Percentiles rank a stretch among this genome's conserved stretches.
phyloP scores from a whole-genome alignment of 2,329 filamentous ascomycete genomes.

The Claviceps purpurea region DNA sequence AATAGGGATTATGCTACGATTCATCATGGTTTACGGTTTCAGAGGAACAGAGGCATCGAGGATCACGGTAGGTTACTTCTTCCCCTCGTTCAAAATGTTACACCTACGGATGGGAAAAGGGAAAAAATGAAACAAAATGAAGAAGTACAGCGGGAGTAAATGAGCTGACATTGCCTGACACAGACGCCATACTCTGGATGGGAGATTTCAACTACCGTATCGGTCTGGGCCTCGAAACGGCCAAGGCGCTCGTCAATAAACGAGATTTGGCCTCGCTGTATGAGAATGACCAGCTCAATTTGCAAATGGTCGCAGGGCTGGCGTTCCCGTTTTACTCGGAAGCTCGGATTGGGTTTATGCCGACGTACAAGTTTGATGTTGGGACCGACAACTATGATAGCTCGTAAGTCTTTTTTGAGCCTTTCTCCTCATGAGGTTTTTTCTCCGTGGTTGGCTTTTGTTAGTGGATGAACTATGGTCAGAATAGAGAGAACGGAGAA shows the following conservation, averaged over 20 bases:
- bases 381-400: conserved; percentile 83
- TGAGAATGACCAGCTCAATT: conserved; percentile 87
- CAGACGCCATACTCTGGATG: conserved; percentile 75
- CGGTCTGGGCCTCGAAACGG: conserved; percentile 65
- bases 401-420: conserved; percentile 42
- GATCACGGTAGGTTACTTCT: conserved; percentile 52
- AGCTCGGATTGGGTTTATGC: conserved; percentile 72
- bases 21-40: conserved; percentile 74
- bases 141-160: too few relatives aligned
- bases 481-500: background rate
- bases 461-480: background rate
- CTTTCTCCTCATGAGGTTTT: background rate
- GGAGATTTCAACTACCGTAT: conserved; percentile 99
- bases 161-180: background rate
- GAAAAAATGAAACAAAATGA: too few relatives aligned
- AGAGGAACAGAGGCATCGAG: conserved; percentile 79
- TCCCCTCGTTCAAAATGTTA: too few relatives aligned
- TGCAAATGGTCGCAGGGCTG: conserved; percentile 89
- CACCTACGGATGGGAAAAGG: background rate
- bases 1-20: conserved; percentile 91
- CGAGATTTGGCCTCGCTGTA: conserved; percentile 68
- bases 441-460: background rate
- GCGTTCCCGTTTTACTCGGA: conserved; percentile 90
- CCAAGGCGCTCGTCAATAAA: conserved; percentile 58
- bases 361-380: conserved; percentile 92